These are phyloP conservation scores for Nemania sp. DNA, from an alignment of 2,329 filamentous ascomycete species.

Conservation along the genomic window DNA sequence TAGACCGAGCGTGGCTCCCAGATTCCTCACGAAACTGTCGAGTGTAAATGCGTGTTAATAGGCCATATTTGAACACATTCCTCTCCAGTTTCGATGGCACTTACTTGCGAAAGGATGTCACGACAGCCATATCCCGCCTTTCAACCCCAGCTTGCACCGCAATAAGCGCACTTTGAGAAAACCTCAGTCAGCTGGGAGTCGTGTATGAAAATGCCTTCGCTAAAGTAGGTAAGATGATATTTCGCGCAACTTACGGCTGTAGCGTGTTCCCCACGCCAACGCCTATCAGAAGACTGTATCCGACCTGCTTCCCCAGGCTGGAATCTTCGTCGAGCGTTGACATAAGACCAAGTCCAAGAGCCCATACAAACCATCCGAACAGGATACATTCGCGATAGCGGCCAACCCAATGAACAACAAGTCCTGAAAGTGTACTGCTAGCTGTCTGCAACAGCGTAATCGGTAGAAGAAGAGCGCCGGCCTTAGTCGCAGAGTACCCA, in stretches of 20 bases:
- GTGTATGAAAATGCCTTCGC: too few species aligned
- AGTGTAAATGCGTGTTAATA: neutral
- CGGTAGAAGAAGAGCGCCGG: constrained; percentile 49
- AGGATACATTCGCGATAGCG: constrained; percentile 59
- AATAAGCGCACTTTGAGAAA: constrained; percentile 46
- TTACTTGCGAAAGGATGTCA: constrained; percentile 51
- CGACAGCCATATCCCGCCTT: constrained; percentile 48
- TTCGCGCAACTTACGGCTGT: constrained; percentile 47
- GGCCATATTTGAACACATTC: neutral
- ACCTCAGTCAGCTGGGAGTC: too few species aligned
- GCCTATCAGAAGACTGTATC: constrained; percentile 57
- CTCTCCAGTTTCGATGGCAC: constrained; percentile 12
- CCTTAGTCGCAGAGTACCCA: constrained; percentile 48
- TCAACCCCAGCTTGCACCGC: constrained; percentile 60
- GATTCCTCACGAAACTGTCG: constrained; percentile 46
- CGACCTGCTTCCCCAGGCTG: constrained; percentile 57
- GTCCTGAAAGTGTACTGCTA: constrained; percentile 55
- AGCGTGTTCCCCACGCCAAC: constrained; percentile 57
- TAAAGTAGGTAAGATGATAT: too few species aligned
- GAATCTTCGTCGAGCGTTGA: constrained; percentile 55
- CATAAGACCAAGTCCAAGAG: constrained; percentile 56
- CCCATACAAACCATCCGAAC: constrained; percentile 57
- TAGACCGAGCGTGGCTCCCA: constrained; percentile 47
- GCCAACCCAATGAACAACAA: constrained; percentile 57
- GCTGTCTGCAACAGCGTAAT: constrained; percentile 50